A percentile compares a stretch with the other conserved stretches of the same genome.
Conservation (phyloP, 2,329 filamentous ascomycete genomes). For the Exophiala xenobiotica region DNA sequence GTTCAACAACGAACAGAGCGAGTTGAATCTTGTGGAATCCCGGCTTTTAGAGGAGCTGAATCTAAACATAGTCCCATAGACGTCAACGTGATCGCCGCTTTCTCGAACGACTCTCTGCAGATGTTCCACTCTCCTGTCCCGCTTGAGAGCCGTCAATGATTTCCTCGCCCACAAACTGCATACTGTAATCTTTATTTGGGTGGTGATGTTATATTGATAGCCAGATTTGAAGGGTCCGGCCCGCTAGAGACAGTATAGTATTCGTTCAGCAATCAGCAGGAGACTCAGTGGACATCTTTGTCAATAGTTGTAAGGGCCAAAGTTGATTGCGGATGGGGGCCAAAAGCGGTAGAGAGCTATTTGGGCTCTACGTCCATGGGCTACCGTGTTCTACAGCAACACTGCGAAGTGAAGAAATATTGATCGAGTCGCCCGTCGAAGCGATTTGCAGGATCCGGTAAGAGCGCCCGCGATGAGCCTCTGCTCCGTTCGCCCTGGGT, state of each 20-base stretch:
- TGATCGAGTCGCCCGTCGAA: neutral
- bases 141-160: slow-evolving; percentile 4
- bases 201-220: slow-evolving; percentile 4
- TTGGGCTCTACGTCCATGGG: neutral
- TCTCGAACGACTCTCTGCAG: slow-evolving; percentile 2
- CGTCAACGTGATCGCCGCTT: neutral
- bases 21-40: slow-evolving; percentile 11
- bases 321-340: slow-evolving; percentile 1
- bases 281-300: neutral
- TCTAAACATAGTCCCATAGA: slow-evolving; percentile 9
- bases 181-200: neutral
- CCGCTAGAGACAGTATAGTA: neutral
- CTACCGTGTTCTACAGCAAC: neutral
- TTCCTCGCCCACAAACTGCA: too few relatives aligned
- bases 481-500: slow-evolving; percentile 8
- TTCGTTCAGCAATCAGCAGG: slow-evolving; percentile 1
- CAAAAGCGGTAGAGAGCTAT: neutral
- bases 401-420: neutral
- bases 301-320: neutral
- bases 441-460: slow-evolving; percentile 5
- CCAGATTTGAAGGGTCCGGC: neutral
- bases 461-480: neutral
- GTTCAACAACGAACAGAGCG: slow-evolving; percentile 4
- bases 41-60: slow-evolving; percentile 7
- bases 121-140: neutral